These are phyloP conservation scores for Suillus subalutaceus DNA, from an alignment of 768 basidiomycete species.

Conservation along the genomic window DNA sequence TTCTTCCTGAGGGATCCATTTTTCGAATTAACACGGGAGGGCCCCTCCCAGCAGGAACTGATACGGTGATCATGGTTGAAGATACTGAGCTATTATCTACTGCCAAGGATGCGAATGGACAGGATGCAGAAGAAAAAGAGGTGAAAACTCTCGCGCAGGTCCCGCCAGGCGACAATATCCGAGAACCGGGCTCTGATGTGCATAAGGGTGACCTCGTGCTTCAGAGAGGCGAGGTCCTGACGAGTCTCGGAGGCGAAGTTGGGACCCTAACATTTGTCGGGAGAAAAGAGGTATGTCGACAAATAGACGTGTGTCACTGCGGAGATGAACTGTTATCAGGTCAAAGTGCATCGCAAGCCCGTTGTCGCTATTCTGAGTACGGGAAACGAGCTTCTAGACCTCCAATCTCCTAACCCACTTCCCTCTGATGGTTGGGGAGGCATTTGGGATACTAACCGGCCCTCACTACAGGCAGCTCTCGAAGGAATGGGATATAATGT, in stretches of 20 bases:
- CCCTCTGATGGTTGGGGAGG: conserved; percentile 59
- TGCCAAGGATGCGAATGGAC: conserved; percentile 37
- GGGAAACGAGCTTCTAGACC: conserved; percentile 78
- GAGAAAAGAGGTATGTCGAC: conserved; percentile 55
- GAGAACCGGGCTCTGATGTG: conserved; percentile 76
- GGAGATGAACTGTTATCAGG: conserved; percentile 42
- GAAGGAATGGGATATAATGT: conserved; percentile 77
- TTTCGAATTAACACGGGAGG: conserved; percentile 85
- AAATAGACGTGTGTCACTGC: not conserved
- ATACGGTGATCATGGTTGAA: conserved; percentile 92
- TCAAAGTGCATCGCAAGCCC: conserved; percentile 71
- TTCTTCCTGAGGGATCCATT: conserved; percentile 48
- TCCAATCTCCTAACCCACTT: conserved; percentile 46
- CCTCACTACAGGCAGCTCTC: conserved; percentile 70
- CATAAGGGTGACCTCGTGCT: conserved; percentile 67
- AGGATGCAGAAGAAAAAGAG: conserved; percentile 66
- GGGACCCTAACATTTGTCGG: conserved; percentile 85
- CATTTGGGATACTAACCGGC: conserved; percentile 86
- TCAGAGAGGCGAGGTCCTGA: conserved; percentile 60
- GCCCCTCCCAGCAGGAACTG: conserved; percentile 72
- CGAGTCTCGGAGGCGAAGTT: conserved; percentile 76
- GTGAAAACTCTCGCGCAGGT: conserved; percentile 70
- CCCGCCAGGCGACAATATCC: conserved; percentile 68
- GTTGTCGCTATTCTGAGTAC: conserved; percentile 82
- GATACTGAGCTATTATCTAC: conserved; percentile 78